Evolutionary conservation across 1,139 yeast species (phyloP), one percentile per base, ranked within the genome.

Genomic region (Suhomyces kunorum): DNA sequence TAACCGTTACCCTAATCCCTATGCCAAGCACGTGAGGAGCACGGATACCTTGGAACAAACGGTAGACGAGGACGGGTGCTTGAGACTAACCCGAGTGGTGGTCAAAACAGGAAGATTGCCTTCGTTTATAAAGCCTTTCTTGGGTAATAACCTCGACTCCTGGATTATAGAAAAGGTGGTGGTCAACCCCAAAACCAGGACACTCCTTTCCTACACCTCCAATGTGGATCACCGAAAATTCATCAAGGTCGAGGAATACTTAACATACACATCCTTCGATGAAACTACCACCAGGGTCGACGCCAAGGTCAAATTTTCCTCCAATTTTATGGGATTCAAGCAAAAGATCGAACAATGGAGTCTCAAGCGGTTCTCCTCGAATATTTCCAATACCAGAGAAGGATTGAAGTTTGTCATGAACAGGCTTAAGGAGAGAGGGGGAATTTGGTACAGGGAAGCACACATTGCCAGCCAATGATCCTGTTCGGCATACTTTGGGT

Each of bases 1-100:
- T 61, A 87, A 87, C 63, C 70, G 94, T 52, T 88, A 87, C 56
- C 96, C 96, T 2, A 88, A 88, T 56, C 98, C 98, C 3, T 89
- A 76, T 57, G 84, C 97, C 28, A 68, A 80, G n/a, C 97, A 92
- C 65, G 97, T 92, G 11, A 68, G 83, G 34, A 83, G 95, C 11
- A 82, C 82, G 28, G 98, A 92, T 58, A 87, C 96, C 2, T 61
- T 87, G 19, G 81, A 80, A 32, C 70, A 69, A 33, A 63, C 68
- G 48, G 71, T 84, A 20, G 90, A 85, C 49, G 56, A 59, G 0
- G 63, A 78, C 12, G 95, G 95, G 15, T 70, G 81, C 39, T 71
- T 89, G 38, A 76, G 80, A 51, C 80, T 87, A 27, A 87, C 95
- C 8, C 75, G 92, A 52, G 66, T 92, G 34, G 81, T 90, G 43